phyloP scores from a whole-genome alignment of 2,329 filamentous ascomycete species.

The Aureobasidium sp. region DNA sequence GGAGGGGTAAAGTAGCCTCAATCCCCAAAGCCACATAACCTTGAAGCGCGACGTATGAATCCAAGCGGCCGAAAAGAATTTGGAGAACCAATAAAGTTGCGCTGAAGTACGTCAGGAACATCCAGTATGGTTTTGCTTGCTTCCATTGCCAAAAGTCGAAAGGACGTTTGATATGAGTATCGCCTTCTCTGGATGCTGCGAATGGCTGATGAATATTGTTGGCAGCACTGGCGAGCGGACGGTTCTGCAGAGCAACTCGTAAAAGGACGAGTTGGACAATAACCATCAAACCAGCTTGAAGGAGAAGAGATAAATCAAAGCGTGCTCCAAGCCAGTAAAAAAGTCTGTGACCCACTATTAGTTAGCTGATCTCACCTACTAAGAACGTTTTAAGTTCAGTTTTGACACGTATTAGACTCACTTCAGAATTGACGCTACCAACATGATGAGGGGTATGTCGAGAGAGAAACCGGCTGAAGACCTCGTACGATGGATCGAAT shows the following conservation, averaged over 20 bases:
- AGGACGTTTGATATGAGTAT: conserved; percentile 46
- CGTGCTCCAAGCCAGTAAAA: conserved; percentile 59
- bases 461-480: conserved; percentile 56
- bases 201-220: conserved; percentile 48
- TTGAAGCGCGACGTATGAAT: conserved; percentile 56
- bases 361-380: background rate
- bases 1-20: conserved; percentile 73
- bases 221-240: conserved; percentile 32
- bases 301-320: conserved; percentile 49
- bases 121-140: conserved; percentile 68
- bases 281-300: conserved; percentile 54
- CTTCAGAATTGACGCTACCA: conserved; percentile 56
- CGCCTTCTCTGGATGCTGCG: conserved; percentile 38
- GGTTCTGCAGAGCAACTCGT: conserved; percentile 52
- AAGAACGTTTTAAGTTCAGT: background rate
- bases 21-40: conserved; percentile 69
- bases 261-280: conserved; percentile 48
- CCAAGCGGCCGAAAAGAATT: conserved; percentile 52
- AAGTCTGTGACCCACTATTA: conserved; percentile 33
- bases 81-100: conserved; percentile 53
- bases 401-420: conserved; percentile 22
- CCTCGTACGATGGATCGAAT: conserved; percentile 51
- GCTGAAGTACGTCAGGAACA: conserved; percentile 62
- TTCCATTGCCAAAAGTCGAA: conserved; percentile 82
- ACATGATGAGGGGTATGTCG: conserved; percentile 60